A percentile compares a stretch with the other conserved stretches of the same genome.
phyloP scores from a whole-genome alignment of 441 rosid species.

The Erodium moschatum region DNA sequence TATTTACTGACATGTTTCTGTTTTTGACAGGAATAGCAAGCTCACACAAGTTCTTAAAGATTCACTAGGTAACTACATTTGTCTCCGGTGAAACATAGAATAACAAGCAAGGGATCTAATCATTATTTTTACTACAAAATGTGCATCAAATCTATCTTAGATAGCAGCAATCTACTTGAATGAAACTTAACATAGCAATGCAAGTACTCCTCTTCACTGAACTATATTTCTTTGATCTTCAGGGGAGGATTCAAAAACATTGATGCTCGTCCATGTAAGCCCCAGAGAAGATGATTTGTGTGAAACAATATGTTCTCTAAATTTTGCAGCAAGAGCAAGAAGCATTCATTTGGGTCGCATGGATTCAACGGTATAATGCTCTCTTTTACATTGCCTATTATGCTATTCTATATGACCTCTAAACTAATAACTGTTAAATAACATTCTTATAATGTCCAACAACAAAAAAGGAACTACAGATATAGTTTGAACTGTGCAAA shows the following conservation, averaged over 20 bases:
- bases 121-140: not conserved
- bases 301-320: constrained; percentile 69
- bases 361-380: constrained; percentile 34
- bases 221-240: constrained; percentile 14
- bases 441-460: not conserved
- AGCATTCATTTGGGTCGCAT: constrained; percentile 48
- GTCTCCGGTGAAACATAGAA: not conserved
- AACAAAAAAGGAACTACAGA: not conserved
- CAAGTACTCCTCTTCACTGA: not conserved
- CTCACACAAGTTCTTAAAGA: constrained; percentile 78
- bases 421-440: too few species aligned
- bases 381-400: not conserved
- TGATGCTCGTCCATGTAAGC: constrained; percentile 80
- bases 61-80: constrained; percentile 51
- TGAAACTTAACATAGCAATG: too few species aligned
- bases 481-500: not conserved
- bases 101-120: not conserved
- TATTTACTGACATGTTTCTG: not conserved
- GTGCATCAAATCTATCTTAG: too few species aligned
- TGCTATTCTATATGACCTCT: not conserved
- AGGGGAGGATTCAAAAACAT: constrained; percentile 76
- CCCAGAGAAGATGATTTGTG: constrained; percentile 74
- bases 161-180: too few species aligned
- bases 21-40: constrained; percentile 67
- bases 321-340: constrained; percentile 63